phyloP scores from a whole-genome alignment of 805 yeast species.

The Yarrowia porcina region DNA sequence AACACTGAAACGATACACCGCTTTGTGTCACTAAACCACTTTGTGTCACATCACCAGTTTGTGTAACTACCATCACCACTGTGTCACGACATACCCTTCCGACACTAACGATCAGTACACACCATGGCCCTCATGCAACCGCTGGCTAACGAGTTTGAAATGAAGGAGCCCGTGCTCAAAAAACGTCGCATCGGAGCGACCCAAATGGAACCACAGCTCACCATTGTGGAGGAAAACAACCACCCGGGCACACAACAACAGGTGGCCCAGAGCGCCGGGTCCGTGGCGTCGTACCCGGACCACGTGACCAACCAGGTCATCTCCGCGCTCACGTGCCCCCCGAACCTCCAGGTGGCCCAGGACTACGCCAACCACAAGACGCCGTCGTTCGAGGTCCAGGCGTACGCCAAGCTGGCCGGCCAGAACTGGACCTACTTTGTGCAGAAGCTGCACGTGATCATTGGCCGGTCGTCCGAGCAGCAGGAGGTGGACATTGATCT shows the following conservation, averaged over 20 bases:
- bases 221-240: not conserved
- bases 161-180: slow-evolving; percentile 8
- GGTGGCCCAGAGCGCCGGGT: not conserved
- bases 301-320: slow-evolving; percentile 75
- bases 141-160: slow-evolving; percentile 9
- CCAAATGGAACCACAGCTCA: slow-evolving; percentile 6
- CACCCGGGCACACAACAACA: not conserved
- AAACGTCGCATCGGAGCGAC: slow-evolving; percentile 13
- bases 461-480: slow-evolving; percentile 59
- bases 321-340: slow-evolving; percentile 64
- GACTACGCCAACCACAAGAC: slow-evolving; percentile 72
- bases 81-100: too few relatives aligned
- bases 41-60: too few relatives aligned
- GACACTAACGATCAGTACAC: too few relatives aligned
- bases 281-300: slow-evolving; percentile 31
- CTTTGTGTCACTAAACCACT: too few relatives aligned
- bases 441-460: slow-evolving; percentile 64
- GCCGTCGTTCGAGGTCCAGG: slow-evolving; percentile 62
- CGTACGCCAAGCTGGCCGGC: slow-evolving; percentile 96
- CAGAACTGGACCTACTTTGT: slow-evolving; percentile 91
- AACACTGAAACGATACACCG: too few relatives aligned
- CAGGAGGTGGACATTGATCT: slow-evolving; percentile 70
- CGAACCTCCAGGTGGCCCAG: slow-evolving; percentile 72
- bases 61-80: too few relatives aligned
- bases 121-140: slow-evolving; percentile 18